Percentiles rank a stretch among this genome's conserved stretches.
Evolutionary conservation across 1,284 basidiomycete genomes (phyloP).

Genomic region (Heterobasidion parviporum): DNA sequence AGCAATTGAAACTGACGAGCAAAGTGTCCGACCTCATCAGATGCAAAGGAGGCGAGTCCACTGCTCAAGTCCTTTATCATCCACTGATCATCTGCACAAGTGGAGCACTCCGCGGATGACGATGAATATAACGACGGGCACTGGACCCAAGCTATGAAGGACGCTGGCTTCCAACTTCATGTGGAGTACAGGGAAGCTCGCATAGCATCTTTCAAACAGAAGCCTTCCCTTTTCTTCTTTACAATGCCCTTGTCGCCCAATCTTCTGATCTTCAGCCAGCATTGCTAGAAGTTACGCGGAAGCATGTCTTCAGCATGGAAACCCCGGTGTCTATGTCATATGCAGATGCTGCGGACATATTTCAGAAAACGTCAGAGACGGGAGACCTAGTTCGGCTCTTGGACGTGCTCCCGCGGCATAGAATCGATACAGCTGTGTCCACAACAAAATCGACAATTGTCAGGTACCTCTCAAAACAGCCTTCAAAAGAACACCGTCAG

Average conservation of each 20-base stretch:
- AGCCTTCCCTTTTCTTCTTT: neutral
- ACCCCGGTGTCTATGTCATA: neutral
- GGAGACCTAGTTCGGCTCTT: neutral
- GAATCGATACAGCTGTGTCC: neutral
- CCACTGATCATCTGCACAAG: neutral
- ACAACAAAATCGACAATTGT: neutral
- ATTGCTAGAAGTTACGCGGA: neutral
- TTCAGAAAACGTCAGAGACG: neutral
- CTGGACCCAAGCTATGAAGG: neutral
- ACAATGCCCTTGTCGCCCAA: neutral
- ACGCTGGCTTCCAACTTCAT: neutral
- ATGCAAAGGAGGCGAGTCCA: neutral
- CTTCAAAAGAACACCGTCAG: neutral
- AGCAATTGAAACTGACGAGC: neutral
- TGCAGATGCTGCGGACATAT: neutral
- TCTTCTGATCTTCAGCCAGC: neutral
- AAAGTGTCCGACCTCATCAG: neutral
- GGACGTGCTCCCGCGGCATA: neutral
- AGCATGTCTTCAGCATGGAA: neutral
- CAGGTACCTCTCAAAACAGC: neutral
- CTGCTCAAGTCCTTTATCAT: neutral
- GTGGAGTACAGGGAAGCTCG: neutral
- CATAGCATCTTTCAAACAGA: neutral
- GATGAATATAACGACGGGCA: neutral
- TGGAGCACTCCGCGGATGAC: neutral